Evolutionary conservation across 257 asterid genomes (phyloP), one percentile per base, ranked within the genome.

Genomic region (Hygrophila difformis): DNA sequence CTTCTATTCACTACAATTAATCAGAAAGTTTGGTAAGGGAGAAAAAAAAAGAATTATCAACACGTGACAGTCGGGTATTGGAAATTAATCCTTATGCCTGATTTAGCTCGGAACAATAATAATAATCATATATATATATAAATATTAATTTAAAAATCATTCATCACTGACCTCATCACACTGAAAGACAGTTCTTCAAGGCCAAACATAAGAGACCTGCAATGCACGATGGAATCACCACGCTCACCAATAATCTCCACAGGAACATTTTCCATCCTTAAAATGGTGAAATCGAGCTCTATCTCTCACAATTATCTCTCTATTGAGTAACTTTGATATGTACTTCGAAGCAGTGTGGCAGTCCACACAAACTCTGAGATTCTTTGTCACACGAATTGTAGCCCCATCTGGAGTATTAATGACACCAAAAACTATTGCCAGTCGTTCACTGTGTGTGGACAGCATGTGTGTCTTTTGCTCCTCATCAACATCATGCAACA

Each of bases 231-330:
- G n/a, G n/a, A n/a, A n/a, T n/a, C n/a, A n/a, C n/a, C n/a, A n/a
- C n/a, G n/a, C n/a, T 75, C 78, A 74, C 87, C 92, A 79, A 42
- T 69, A 79, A 63, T 76, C 84, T 28, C 82, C 76, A 51, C 87
- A 79, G 2, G 83, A 79, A 55, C 94, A 83, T 12, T 51, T 45
- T 11, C 82, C 87, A 55, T 72, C 71, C 67, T 62, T 62, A 46
- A 77, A 75, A 80, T 71, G 76, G 54, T 75, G 93, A 69, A 61
- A 80, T 24, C 86, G 50, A 20, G 55, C 67, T 11, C 58, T 49
- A 63, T 77, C 86, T 56, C 86, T 72, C 35, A 75, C 78, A 56
- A 80, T 64, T 14, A 77, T 73, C 64, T 77, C 83, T 39, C 89
- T 65, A 18, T 62, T 52, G 26, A 69, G n/a, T 39, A 70, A 61